Conservation (phyloP, 345 rosid species). For the Hibiscus mutabilis region DNA sequence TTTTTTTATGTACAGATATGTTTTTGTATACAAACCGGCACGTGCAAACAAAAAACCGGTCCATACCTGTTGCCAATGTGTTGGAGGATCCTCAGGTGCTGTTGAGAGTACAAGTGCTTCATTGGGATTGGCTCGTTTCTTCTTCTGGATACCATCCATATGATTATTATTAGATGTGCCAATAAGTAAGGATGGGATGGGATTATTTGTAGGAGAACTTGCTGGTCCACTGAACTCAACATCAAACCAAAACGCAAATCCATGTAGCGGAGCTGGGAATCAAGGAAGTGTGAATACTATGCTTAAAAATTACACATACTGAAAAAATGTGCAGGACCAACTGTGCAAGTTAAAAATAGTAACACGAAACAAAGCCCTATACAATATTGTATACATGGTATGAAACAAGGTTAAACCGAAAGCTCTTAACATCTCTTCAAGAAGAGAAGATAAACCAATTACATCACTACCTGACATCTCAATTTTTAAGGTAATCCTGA, state of each 20-base stretch:
- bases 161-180: conserved; percentile 28
- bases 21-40: neutral
- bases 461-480: neutral
- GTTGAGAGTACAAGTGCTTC: conserved; percentile 73
- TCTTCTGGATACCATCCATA: conserved; percentile 47
- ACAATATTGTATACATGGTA: neutral
- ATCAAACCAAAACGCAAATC: conserved; percentile 97
- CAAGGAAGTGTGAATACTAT: conserved; percentile 4
- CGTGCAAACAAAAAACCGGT: neutral
- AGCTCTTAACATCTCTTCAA: neutral
- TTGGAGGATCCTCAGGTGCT: conserved; percentile 84
- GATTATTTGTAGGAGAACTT: conserved; percentile 32
- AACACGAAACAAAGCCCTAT: neutral
- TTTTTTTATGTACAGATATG: neutral
- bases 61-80: conserved; percentile 92
- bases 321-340: neutral
- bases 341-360: neutral
- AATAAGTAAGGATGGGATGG: conserved; percentile 17
- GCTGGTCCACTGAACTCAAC: conserved; percentile 66
- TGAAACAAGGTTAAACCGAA: neutral
- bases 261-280: conserved; percentile 87
- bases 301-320: neutral
- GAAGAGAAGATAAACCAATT: neutral
- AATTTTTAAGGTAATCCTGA: neutral
- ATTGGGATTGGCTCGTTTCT: conserved; percentile 60